Evolutionary conservation across 768 basidiomycete genomes (phyloP).

Genomic region (Termitomyces sp.): DNA sequence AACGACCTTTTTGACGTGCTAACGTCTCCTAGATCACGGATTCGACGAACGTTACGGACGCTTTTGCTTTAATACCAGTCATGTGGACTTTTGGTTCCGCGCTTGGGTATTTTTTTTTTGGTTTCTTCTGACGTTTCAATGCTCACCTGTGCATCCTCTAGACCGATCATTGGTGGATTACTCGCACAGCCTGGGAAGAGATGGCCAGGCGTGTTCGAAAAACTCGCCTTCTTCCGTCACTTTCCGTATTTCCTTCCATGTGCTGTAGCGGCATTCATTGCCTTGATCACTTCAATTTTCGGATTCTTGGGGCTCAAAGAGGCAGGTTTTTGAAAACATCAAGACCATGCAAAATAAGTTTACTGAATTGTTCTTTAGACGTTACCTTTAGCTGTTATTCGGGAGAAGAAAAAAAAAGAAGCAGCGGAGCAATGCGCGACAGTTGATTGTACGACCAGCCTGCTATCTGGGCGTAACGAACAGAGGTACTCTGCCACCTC

Average conservation of each 20-base stretch:
- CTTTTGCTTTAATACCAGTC: slow-evolving; percentile 21
- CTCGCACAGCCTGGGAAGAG: slow-evolving; percentile 24
- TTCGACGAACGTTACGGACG: slow-evolving; percentile 20
- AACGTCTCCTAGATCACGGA: slow-evolving; percentile 19
- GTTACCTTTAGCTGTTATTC: slow-evolving; percentile 20
- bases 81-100: slow-evolving; percentile 21
- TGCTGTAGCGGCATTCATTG: slow-evolving; percentile 12
- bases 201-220: slow-evolving; percentile 24
- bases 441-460: slow-evolving; percentile 13
- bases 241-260: slow-evolving; percentile 32
- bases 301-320: slow-evolving; percentile 22
- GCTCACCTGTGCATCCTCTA: not conserved
- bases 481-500: slow-evolving; percentile 7
- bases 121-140: not conserved
- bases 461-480: slow-evolving; percentile 4
- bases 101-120: slow-evolving; percentile 15
- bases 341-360: not conserved
- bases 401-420: slow-evolving; percentile 7
- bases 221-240: slow-evolving; percentile 20
- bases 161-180: slow-evolving; percentile 22
- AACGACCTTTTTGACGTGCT: not conserved
- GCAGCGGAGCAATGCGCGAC: not conserved
- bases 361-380: slow-evolving; percentile 18
- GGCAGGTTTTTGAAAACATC: slow-evolving; percentile 6
- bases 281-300: slow-evolving; percentile 13